Percentiles rank a stretch among this genome's conserved stretches.
Evolutionary conservation across 129 eudicot genomes (phyloP).

Genomic region (Chrysanthemum makinoi): DNA sequence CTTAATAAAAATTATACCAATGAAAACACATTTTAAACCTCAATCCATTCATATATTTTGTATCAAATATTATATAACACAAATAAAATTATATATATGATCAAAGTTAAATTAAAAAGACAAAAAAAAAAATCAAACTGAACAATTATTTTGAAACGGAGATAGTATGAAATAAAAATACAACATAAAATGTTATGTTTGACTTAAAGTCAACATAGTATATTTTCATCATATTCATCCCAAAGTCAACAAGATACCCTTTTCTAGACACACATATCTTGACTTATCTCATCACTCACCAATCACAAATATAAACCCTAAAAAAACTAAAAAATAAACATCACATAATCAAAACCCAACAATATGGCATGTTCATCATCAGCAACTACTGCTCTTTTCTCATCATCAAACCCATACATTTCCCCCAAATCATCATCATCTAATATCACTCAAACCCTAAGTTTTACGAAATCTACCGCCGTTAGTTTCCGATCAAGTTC

Average conservation of each 20-base stretch:
- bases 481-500: slow-evolving; percentile 36
- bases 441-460: slow-evolving; percentile 36
- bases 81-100: too few species aligned
- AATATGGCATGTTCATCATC: slow-evolving; percentile 41
- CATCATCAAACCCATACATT: slow-evolving; percentile 48
- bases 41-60: too few species aligned
- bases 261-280: slow-evolving; percentile 13
- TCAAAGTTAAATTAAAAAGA: too few species aligned
- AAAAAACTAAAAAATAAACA: background rate
- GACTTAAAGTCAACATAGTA: slow-evolving; percentile 9
- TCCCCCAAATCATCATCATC: slow-evolving; percentile 39
- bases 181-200: background rate
- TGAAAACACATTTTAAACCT: too few species aligned
- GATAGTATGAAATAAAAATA: too few species aligned
- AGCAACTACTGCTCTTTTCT: slow-evolving; percentile 45
- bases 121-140: too few species aligned
- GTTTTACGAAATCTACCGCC: slow-evolving; percentile 40
- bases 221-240: background rate
- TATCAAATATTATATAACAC: too few species aligned
- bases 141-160: too few species aligned
- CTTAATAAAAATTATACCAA: too few species aligned
- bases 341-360: background rate
- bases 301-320: slow-evolving; percentile 15
- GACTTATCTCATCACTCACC: slow-evolving; percentile 6
- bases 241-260: slow-evolving; percentile 11